Base-by-base conservation (phyloP, 2,329 filamentous ascomycete genomes). In the Ascochyta rabiei region DNA sequence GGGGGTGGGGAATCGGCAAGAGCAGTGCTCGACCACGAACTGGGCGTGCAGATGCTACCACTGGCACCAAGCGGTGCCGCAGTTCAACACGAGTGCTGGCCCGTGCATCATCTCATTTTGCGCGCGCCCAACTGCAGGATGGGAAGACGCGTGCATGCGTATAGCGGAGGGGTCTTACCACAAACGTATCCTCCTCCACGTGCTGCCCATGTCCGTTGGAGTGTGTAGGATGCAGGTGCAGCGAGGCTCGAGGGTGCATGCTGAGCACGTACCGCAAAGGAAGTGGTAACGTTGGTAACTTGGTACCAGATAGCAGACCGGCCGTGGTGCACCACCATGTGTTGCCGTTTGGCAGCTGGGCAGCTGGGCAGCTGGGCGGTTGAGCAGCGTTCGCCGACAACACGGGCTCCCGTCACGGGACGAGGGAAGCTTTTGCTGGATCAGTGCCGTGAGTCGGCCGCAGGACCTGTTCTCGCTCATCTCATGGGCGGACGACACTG, bases 201-300 rank as follows among this genome's bases (percentile, higher is more conserved):
- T 63, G 59, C 49, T 53, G 56, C 43, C 56, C 53, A 53, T 59
- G 63, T 53, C 55, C 52, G 48, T 50, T 39, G 48, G 41, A 46
- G 41, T 16, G 23, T 18, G 38, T 53, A 58, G 44, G 40, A 57
- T 38, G 47, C 52, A 61, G 53, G 56, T 61, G 57, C 47, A 52
- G 58, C 56, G 54, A 57, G 49, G 51, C 58, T 64, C 56, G 54
- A 57, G 49, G 51, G 58, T 64, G 62, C 62, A 56, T 50, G 50
- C 30, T 37, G 48, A 60, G 50, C 59, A 54, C 57, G 54, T 48
- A 39, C 53, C 34, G 35, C 57, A n/a, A n/a, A n/a, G n/a, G n/a
- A n/a, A n/a, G n/a, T n/a, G n/a, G n/a, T n/a, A n/a, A n/a, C n/a
- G n/a, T n/a, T n/a, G n/a, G n/a, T n/a, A n/a, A n/a, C n/a, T n/a